Evolutionary conservation across 257 asterid species (phyloP).

Genomic region (Perilla frutescens): DNA sequence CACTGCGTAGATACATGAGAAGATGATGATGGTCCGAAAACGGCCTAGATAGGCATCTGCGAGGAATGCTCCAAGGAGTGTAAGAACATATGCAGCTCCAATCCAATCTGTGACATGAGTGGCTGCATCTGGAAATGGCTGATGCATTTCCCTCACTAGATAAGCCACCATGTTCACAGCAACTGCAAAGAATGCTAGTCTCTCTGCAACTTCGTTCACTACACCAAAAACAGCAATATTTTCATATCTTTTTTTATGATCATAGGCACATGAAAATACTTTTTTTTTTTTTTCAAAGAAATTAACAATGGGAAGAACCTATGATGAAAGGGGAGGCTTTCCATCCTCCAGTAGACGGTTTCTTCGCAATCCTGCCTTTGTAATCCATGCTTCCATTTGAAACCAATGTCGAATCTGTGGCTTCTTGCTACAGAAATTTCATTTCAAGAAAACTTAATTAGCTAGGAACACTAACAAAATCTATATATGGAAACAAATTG

Average conservation of each 20-base stretch:
- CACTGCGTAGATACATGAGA: constrained; percentile 64
- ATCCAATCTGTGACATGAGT: constrained; percentile 88
- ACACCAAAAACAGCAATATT: neutral
- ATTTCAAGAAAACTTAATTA: neutral
- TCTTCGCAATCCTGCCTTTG: constrained; percentile 63
- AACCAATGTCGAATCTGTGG: constrained; percentile 44
- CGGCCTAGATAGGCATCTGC: constrained; percentile 88
- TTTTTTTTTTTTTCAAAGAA: too few relatives aligned
- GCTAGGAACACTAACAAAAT: neutral
- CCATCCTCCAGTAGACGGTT: constrained; percentile 76
- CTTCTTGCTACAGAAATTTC: constrained; percentile 37
- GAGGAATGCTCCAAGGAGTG: constrained; percentile 76
- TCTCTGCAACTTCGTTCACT: constrained; percentile 88
- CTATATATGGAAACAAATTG: neutral
- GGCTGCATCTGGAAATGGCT: constrained; percentile 68
- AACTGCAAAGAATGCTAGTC: constrained; percentile 74
- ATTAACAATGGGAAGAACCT: constrained; percentile 40
- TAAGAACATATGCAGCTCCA: constrained; percentile 83
- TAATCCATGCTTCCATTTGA: constrained; percentile 68
- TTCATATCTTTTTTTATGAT: neutral
- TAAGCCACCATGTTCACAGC: constrained; percentile 79
- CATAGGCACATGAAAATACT: too few relatives aligned
- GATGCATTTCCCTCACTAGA: constrained; percentile 69
- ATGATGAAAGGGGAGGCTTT: constrained; percentile 80
- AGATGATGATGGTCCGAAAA: constrained; percentile 69